Percentiles rank a stretch among this genome's conserved stretches.
Conservation (phyloP, 2,329 filamentous ascomycete species). For the Aspergillus fumigatiaffinis region DNA sequence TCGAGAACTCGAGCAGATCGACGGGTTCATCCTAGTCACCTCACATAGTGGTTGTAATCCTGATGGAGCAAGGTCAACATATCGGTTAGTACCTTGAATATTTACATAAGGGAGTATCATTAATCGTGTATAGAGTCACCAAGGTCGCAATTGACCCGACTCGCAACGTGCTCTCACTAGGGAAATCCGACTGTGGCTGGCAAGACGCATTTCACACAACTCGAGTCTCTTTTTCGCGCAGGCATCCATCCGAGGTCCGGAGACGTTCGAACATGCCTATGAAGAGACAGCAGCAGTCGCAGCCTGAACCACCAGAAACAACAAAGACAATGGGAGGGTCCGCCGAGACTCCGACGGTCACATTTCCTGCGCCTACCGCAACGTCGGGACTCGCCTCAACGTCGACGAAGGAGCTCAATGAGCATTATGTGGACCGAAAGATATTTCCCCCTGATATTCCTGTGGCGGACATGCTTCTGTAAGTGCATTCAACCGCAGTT, state of each 20-base stretch:
- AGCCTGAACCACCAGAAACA: background rate
- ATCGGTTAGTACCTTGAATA: slow-evolving; percentile 13
- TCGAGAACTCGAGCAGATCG: slow-evolving; percentile 4
- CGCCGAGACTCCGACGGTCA: background rate
- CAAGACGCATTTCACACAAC: slow-evolving; percentile 14
- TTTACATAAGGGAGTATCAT: background rate
- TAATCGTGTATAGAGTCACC: background rate
- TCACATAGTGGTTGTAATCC: slow-evolving; percentile 17
- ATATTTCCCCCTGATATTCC: slow-evolving; percentile 3
- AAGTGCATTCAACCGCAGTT: background rate
- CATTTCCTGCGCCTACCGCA: background rate
- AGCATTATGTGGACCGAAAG: background rate
- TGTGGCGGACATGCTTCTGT: slow-evolving; percentile 1
- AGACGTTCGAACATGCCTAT: slow-evolving; percentile 1
- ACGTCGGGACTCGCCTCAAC: slow-evolving; percentile 1
- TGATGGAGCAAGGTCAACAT: slow-evolving; percentile 14
- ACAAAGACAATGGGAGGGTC: background rate
- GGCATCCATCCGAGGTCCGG: slow-evolving; percentile 4
- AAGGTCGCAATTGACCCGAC: slow-evolving; percentile 5
- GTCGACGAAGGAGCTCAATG: slow-evolving; percentile 1
- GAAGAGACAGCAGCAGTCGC: background rate
- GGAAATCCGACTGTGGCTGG: slow-evolving; percentile 10
- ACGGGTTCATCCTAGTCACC: slow-evolving; percentile 14
- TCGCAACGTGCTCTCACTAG: slow-evolving; percentile 3
- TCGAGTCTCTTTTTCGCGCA: slow-evolving; percentile 14